Percentiles rank a stretch among this genome's conserved stretches.
phyloP scores from a whole-genome alignment of 768 basidiomycete genomes.

The Suillus spraguei region DNA sequence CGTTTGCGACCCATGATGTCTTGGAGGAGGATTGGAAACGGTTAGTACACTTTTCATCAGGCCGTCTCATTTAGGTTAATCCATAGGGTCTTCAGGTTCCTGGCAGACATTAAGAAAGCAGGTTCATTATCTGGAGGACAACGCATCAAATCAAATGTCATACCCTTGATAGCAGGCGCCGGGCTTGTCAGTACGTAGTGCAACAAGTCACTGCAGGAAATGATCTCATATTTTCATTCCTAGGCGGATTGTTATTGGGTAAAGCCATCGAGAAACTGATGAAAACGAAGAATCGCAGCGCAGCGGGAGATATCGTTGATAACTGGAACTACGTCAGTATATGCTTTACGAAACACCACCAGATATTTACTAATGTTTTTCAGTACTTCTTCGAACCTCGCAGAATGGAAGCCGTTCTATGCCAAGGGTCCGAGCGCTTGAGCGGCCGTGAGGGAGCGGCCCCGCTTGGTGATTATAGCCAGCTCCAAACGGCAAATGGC shows the following conservation, averaged over 20 bases:
- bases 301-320: conserved; percentile 45
- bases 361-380: background rate
- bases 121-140: conserved; percentile 39
- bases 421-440: conserved; percentile 32
- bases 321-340: conserved; percentile 54
- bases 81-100: conserved; percentile 34
- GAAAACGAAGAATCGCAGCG: conserved; percentile 39
- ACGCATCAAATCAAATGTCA: conserved; percentile 32
- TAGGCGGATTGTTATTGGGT: conserved; percentile 25
- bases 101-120: conserved; percentile 38
- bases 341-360: conserved; percentile 8
- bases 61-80: background rate
- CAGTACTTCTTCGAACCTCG: conserved; percentile 54
- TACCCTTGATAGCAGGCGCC: conserved; percentile 34
- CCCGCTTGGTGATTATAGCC: conserved; percentile 22
- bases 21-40: conserved; percentile 51
- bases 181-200: conserved; percentile 23
- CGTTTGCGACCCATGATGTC: conserved; percentile 53
- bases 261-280: conserved; percentile 22
- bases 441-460: conserved; percentile 28
- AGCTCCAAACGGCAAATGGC: conserved; percentile 20
- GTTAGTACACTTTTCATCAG: conserved; percentile 21
- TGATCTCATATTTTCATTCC: background rate
- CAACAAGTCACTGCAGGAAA: background rate
- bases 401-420: conserved; percentile 43